Base-by-base conservation (phyloP, 2,329 filamentous ascomycete species). In the Colletotrichum aenigma region DNA sequence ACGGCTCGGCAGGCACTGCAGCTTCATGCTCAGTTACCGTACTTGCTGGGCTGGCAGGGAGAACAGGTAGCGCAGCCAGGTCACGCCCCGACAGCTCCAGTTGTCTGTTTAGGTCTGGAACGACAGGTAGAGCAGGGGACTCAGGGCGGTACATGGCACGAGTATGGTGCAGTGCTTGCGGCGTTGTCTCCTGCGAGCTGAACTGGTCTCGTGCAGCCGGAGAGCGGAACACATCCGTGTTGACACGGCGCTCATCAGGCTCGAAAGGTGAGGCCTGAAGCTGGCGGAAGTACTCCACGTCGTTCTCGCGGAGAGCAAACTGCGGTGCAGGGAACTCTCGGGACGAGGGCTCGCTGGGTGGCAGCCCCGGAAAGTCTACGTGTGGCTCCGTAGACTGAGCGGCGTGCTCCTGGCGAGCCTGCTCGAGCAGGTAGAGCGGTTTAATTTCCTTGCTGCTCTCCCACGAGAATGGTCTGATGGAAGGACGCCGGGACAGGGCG, bases 391-490 rank as follows among this genome's bases (percentile, higher is more conserved):
- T 79, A 7, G 52, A 71, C 52, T 71, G 74, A 36, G 74, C 71
- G 24, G 70, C 66, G 24, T 84, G 80, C 58, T 83, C 83, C 56
- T 87, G 85, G 10, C 87, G 86, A 5, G 86, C 87, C 77, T 86
- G 92, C 83, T 97, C 94, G 8, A 98, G 91, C 26, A 98, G 92
- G 84, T 94, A 96, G 10, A 98, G 86, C 0, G 96, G 96, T 78
- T 94, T 93, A 80, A 96, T 93, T 81, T 97, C 95, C 70, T 90
- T 90, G 21, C 89, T 89, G 77, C 85, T 91, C 60, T 92, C 91
- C 91, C 91, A 93, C 1, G 91, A 93, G 15, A 86, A 91, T 15
- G 91, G 91, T 7, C 91, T 87, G 26, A 87, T 80, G 56, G 87
- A 80, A 55, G 84, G 81, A 66, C 84, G 83, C 85, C 88, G 16